A percentile compares a stretch with the other conserved stretches of the same genome.
Evolutionary conservation across 2,329 filamentous ascomycete genomes (phyloP).

Genomic region (Aspergillus novofumigatus): DNA sequence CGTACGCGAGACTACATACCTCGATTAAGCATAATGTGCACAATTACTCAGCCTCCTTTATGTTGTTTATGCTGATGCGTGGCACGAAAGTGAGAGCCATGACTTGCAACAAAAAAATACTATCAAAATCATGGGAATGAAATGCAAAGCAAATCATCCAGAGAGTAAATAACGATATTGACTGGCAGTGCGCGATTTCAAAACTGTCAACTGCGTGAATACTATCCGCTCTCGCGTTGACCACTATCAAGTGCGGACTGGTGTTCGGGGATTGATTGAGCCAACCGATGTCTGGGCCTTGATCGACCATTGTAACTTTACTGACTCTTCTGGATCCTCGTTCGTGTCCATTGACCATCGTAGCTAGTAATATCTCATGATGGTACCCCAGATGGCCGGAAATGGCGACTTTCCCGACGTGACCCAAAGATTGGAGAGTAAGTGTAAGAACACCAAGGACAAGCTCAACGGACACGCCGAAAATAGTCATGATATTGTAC

Average conservation of each 20-base stretch:
- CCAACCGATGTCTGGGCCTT: not conserved
- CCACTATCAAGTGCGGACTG: not conserved
- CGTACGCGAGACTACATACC: too few species aligned
- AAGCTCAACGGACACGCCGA: not conserved
- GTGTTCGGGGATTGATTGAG: not conserved
- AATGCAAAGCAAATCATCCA: too few species aligned
- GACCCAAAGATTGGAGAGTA: not conserved
- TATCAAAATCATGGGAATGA: too few species aligned
- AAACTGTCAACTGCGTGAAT: too few species aligned
- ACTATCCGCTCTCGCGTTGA: too few species aligned
- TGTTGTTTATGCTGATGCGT: not conserved
- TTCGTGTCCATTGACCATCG: not conserved
- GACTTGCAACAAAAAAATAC: too few species aligned
- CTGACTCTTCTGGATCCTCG: not conserved
- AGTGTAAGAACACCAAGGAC: not conserved
- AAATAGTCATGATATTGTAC: not conserved
- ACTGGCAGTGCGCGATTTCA: too few species aligned
- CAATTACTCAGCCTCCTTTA: not conserved
- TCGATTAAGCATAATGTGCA: not conserved
- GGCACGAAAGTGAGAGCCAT: too few species aligned
- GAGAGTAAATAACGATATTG: too few species aligned
- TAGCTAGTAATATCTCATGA: too few species aligned
- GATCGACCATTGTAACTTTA: not conserved
- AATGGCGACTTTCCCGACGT: not conserved
- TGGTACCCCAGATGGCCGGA: not conserved